phyloP scores from a whole-genome alignment of 768 basidiomycete genomes.

The Suillus clintonianus region DNA sequence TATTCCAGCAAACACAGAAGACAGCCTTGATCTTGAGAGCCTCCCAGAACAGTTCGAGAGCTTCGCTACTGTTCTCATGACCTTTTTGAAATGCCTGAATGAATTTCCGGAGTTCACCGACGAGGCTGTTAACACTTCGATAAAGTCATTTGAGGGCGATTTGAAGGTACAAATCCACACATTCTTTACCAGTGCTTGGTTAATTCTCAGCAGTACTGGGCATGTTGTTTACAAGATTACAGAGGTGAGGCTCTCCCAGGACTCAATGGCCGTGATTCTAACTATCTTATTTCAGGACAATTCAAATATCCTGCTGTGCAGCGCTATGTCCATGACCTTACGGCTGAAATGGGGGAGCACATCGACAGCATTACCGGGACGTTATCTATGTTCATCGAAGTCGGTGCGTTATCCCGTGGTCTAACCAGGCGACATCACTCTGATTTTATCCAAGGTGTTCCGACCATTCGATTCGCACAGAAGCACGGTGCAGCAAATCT shows the following conservation, averaged over 20 bases:
- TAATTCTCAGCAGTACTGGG: constrained; percentile 59
- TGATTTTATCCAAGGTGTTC: constrained; percentile 52
- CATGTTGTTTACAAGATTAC: constrained; percentile 69
- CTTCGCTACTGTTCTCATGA: constrained; percentile 65
- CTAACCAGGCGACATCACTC: not conserved
- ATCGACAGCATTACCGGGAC: constrained; percentile 67
- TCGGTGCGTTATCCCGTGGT: constrained; percentile 47
- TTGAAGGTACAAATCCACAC: constrained; percentile 47
- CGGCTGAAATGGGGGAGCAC: constrained; percentile 76
- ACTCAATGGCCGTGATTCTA: not conserved
- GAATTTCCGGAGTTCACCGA: constrained; percentile 81
- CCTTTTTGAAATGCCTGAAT: constrained; percentile 69
- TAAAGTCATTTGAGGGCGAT: constrained; percentile 68
- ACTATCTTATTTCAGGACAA: constrained; percentile 48
- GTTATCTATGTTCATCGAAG: constrained; percentile 74
- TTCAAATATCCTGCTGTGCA: constrained; percentile 73
- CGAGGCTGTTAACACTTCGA: constrained; percentile 70
- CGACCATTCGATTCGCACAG: constrained; percentile 75
- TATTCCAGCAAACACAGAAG: constrained; percentile 22
- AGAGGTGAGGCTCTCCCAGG: constrained; percentile 40
- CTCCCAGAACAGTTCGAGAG: constrained; percentile 66
- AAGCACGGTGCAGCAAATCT: constrained; percentile 71
- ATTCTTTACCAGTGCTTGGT: not conserved
- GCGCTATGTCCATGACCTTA: constrained; percentile 71
- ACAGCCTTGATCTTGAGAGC: constrained; percentile 55